Evolutionary conservation across 805 yeast genomes (phyloP).

Genomic region (Spathaspora boniae): DNA sequence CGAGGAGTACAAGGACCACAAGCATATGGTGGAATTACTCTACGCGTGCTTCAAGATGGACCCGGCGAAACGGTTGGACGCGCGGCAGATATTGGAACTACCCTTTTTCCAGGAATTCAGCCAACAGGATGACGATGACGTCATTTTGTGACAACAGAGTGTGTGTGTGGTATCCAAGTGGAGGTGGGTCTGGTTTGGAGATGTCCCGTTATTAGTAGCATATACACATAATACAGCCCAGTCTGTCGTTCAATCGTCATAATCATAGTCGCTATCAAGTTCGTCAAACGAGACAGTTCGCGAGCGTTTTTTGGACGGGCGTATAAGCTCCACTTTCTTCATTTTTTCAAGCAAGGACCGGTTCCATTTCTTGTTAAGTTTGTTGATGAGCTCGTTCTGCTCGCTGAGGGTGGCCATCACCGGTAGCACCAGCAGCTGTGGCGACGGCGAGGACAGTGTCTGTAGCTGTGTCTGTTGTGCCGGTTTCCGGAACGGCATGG

Average conservation of each 20-base stretch:
- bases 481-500: slow-evolving; percentile 3
- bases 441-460: slow-evolving; percentile 3
- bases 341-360: slow-evolving; percentile 15
- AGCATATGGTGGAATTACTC: slow-evolving; percentile 52
- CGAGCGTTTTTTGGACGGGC: slow-evolving; percentile 13
- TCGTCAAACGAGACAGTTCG: slow-evolving; percentile 15
- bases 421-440: slow-evolving; percentile 10
- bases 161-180: background rate
- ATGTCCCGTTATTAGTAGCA: background rate
- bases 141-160: slow-evolving; percentile 9
- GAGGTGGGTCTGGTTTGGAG: background rate
- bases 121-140: slow-evolving; percentile 33
- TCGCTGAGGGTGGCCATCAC: slow-evolving; percentile 18
- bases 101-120: slow-evolving; percentile 54
- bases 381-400: slow-evolving; percentile 31
- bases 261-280: slow-evolving; percentile 11
- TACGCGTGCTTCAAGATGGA: slow-evolving; percentile 57
- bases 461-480: background rate
- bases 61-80: slow-evolving; percentile 53
- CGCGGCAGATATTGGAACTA: slow-evolving; percentile 52
- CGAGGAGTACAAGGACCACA: slow-evolving; percentile 37
- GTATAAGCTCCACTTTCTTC: background rate
- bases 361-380: slow-evolving; percentile 41
- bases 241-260: slow-evolving; percentile 6
- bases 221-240: slow-evolving; percentile 2